These are phyloP conservation scores for Auricularia cornea DNA, from an alignment of 768 basidiomycete species.

Conservation along the genomic window DNA sequence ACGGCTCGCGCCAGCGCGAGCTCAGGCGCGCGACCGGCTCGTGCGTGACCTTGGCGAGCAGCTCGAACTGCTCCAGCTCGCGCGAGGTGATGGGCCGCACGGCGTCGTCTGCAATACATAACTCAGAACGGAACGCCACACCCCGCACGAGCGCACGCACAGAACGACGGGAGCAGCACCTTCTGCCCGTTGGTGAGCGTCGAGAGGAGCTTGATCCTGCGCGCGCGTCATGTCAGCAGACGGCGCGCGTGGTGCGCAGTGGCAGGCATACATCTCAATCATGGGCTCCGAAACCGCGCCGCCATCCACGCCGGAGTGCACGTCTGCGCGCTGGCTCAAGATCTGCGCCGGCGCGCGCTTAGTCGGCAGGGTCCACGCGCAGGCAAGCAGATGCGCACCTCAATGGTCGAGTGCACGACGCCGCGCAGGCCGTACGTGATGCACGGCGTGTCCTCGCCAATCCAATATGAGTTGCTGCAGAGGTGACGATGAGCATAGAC, in stretches of 20 bases:
- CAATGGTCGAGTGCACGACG: constrained; percentile 79
- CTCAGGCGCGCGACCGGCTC: constrained; percentile 59
- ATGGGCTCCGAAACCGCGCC: constrained; percentile 85
- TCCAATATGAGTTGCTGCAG: constrained; percentile 90
- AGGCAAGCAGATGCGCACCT: constrained; percentile 32
- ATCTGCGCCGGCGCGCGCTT: constrained; percentile 46
- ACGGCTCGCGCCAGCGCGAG: constrained; percentile 84
- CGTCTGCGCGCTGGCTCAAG: constrained; percentile 61
- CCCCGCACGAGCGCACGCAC: constrained; percentile 37
- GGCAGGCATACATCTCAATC: constrained; percentile 72
- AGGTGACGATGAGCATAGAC: no score
- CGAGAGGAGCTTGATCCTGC: constrained; percentile 72
- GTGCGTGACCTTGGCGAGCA: constrained; percentile 61
- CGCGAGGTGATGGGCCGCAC: constrained; percentile 62
- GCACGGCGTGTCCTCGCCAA: constrained; percentile 84
- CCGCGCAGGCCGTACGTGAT: constrained; percentile 93
- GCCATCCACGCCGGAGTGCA: constrained; percentile 92
- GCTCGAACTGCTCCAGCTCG: constrained; percentile 60
- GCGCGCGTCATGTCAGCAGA: background rate
- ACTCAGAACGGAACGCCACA: background rate
- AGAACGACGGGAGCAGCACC: constrained; percentile 74
- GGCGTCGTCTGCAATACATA: constrained; percentile 47
- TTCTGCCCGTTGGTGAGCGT: constrained; percentile 49
- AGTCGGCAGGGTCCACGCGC: background rate
- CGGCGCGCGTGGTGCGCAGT: background rate